Evolutionary conservation across 2,329 filamentous ascomycete genomes (phyloP), one percentile per base, ranked within the genome.

Genomic region (Cercospora sp.): DNA sequence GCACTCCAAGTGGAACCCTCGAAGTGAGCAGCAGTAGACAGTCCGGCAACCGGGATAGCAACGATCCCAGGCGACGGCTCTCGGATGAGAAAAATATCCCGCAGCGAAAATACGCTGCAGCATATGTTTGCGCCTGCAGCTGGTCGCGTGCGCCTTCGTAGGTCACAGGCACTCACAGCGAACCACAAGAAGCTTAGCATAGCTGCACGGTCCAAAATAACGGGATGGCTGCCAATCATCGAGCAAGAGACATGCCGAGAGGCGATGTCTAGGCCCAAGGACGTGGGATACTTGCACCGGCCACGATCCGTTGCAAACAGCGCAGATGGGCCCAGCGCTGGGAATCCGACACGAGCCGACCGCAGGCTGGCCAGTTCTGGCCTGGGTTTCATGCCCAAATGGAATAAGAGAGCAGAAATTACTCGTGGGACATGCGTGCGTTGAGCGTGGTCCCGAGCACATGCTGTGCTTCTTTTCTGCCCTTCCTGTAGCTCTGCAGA

Each of bases 1-100:
- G n/a, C 53, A 63, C 21, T 63, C 63, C 12, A 64, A 68, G 55
- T 69, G 67, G 67, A 62, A 55, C 28, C 67, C 63, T 45, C 43
- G 57, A 51, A 60, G 61, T 49, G 62, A 64, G 37, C 18, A 37
- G 21, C n/a, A 63, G 5, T 59, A 55, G 21, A n/a, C 5, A 26
- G 49, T 26, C 49, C 49, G 12, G 13, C 49, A 13, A 53, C 49
- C 49, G 49, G 16, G 12, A 16, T 8, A 16, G 24, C 49, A 26
- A 28, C 21, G 49, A 55, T 28, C 26, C 24, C 49, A 55, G 12
- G 49, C 24, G 21, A 55, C 49, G 49, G 49, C 49, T 30, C 49
- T 30, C 24, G 24, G 24, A 16, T 5, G 24, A 16, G 24, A 9
- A 13, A 28, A 3, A 55, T 2, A 30, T 30, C 49, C 24, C 49